Evolutionary conservation across 164 flowering plant species (phyloP).

Genomic region (Platanus orientalis): DNA sequence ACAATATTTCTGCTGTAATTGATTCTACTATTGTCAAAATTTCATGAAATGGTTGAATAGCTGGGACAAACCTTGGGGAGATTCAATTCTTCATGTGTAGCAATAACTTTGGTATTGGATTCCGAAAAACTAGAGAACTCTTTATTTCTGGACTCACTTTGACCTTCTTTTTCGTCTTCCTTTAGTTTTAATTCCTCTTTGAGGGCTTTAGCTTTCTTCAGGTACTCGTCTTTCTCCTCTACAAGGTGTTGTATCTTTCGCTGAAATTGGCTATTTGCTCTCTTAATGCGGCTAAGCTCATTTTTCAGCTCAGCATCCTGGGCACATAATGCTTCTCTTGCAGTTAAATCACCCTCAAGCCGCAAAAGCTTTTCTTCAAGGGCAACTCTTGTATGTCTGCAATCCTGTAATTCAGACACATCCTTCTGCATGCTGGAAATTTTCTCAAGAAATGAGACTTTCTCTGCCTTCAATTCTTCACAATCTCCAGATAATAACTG

Average conservation of each 20-base stretch:
- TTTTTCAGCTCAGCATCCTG: slow-evolving; percentile 54
- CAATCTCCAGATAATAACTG: slow-evolving; percentile 32
- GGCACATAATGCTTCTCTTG: slow-evolving; percentile 43
- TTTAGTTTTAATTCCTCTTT: slow-evolving; percentile 42
- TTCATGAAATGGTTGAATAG: neutral
- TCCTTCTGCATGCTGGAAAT: slow-evolving; percentile 40
- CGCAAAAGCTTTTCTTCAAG: slow-evolving; percentile 63
- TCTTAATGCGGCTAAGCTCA: slow-evolving; percentile 49
- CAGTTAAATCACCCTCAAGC: slow-evolving; percentile 49
- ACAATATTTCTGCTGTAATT: too few species aligned
- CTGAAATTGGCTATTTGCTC: slow-evolving; percentile 49
- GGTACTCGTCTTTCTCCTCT: slow-evolving; percentile 44
- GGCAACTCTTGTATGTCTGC: slow-evolving; percentile 28
- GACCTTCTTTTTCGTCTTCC: slow-evolving; percentile 34
- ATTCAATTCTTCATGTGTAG: slow-evolving; percentile 9
- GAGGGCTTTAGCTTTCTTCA: slow-evolving; percentile 38
- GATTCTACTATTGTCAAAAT: neutral
- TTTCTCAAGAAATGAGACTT: slow-evolving; percentile 39
- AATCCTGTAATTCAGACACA: slow-evolving; percentile 48
- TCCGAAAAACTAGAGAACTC: slow-evolving; percentile 2
- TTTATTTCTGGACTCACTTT: slow-evolving; percentile 12
- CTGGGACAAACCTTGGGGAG: slow-evolving; percentile 25
- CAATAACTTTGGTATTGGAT: slow-evolving; percentile 2
- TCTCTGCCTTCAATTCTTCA: slow-evolving; percentile 57
- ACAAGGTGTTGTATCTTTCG: slow-evolving; percentile 47